Percentiles rank a stretch among this genome's conserved stretches.
These are phyloP conservation scores for Saccharomycopsis fibuligera DNA, from an alignment of 805 yeast species.

Conservation along the genomic window DNA sequence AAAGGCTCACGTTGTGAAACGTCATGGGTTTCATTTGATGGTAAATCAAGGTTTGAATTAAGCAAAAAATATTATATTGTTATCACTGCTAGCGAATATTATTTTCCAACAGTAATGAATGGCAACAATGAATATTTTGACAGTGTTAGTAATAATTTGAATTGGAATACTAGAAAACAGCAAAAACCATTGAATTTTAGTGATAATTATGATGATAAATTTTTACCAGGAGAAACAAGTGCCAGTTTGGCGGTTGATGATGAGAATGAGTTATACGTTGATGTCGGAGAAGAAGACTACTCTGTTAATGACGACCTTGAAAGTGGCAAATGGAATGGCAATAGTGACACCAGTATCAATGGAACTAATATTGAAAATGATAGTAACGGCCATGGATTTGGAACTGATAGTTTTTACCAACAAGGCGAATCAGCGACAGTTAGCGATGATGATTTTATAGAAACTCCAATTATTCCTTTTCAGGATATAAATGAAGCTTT, in stretches of 20 bases:
- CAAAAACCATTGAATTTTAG: conserved; percentile 52
- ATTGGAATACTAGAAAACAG: conserved; percentile 89
- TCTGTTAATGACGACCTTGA: not conserved
- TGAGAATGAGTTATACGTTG: not conserved
- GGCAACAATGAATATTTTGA: conserved; percentile 75
- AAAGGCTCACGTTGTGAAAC: conserved; percentile 66
- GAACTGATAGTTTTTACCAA: conserved; percentile 6
- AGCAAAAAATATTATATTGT: conserved; percentile 79
- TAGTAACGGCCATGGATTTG: too few species aligned
- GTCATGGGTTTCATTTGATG: conserved; percentile 97
- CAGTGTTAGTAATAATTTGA: conserved; percentile 75
- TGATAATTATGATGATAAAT: conserved; percentile 2
- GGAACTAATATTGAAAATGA: not conserved
- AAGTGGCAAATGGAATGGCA: not conserved
- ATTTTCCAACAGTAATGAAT: conserved; percentile 87
- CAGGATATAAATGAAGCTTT: conserved; percentile 19
- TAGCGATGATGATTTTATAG: conserved; percentile 12
- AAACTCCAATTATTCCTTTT: conserved; percentile 19
- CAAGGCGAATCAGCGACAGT: not conserved
- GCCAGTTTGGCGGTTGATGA: not conserved
- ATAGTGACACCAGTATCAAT: not conserved
- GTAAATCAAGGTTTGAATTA: conserved; percentile 79
- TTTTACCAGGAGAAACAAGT: not conserved
- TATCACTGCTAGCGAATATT: conserved; percentile 78
- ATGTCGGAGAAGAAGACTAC: not conserved